phyloP scores from a whole-genome alignment of 257 asterid species.

The Solanum habrochaites region DNA sequence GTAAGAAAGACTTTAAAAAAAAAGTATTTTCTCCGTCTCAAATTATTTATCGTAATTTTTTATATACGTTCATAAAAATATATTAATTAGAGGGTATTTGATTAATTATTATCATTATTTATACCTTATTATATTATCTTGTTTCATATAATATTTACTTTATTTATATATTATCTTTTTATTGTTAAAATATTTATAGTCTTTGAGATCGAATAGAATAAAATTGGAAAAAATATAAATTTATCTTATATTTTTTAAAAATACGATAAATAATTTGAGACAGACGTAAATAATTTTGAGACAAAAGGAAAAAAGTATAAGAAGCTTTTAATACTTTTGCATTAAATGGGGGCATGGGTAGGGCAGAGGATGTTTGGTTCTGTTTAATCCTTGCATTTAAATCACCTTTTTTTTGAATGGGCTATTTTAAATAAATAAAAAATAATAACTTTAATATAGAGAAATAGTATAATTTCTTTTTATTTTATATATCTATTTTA shows the following conservation, averaged over 20 bases:
- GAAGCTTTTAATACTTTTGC: not conserved
- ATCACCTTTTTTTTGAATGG: not conserved
- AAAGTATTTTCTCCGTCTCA: not conserved
- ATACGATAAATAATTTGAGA: too few relatives aligned
- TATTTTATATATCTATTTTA: not conserved
- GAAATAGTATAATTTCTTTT: not conserved
- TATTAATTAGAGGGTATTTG: too few relatives aligned
- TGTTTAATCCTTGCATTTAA: not conserved
- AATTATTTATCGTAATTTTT: not conserved
- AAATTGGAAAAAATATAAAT: not conserved
- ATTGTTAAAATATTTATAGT: not conserved
- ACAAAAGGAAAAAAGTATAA: too few relatives aligned
- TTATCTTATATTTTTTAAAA: too few relatives aligned
- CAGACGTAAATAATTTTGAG: not conserved
- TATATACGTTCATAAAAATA: too few relatives aligned
- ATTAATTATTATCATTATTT: not conserved
- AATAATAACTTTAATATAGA: not conserved
- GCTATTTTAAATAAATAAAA: not conserved
- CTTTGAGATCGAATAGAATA: not conserved
- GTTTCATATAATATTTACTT: not conserved
- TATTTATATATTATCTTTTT: not conserved
- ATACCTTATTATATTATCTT: not conserved
- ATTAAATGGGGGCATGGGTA: not conserved
- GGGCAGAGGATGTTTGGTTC: slow-evolving; percentile 6
- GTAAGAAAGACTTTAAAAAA: not conserved